Conservation (phyloP, 192 early-diverging fungal species). For the Dimargaris cristalligena region DNA sequence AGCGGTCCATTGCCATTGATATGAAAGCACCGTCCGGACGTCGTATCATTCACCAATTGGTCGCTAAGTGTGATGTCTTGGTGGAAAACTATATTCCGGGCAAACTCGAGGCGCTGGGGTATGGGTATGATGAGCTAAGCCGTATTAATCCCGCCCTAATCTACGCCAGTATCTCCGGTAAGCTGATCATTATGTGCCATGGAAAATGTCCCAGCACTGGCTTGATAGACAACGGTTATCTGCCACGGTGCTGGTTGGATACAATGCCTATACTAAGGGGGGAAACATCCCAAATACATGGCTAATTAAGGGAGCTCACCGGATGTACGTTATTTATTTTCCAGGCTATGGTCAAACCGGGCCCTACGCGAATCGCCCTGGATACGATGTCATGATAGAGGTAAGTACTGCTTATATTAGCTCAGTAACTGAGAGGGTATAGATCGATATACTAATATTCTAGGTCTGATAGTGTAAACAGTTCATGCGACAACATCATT, state of each 20-base stretch:
- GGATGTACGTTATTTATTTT: background rate
- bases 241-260: no score
- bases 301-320: no score
- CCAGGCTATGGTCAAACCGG: constrained; percentile 74
- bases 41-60: constrained; percentile 48
- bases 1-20: constrained; percentile 74
- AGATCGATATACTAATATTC: no score
- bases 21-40: constrained; percentile 49
- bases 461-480: no score
- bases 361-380: constrained; percentile 58
- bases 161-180: constrained; percentile 67
- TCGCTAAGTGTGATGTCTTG: constrained; percentile 51
- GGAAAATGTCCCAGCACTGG: no score
- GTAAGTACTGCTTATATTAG: no score
- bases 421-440: no score
- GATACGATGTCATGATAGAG: constrained; percentile 83
- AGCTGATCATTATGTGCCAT: no score
- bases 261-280: no score
- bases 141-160: constrained; percentile 61
- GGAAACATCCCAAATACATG: no score
- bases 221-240: no score
- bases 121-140: constrained; percentile 54
- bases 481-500: no score
- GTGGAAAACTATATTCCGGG: constrained; percentile 91
- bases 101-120: constrained; percentile 52